Base-by-base conservation (phyloP, 1,284 basidiomycete genomes). In the Rhodofomes roseus region DNA sequence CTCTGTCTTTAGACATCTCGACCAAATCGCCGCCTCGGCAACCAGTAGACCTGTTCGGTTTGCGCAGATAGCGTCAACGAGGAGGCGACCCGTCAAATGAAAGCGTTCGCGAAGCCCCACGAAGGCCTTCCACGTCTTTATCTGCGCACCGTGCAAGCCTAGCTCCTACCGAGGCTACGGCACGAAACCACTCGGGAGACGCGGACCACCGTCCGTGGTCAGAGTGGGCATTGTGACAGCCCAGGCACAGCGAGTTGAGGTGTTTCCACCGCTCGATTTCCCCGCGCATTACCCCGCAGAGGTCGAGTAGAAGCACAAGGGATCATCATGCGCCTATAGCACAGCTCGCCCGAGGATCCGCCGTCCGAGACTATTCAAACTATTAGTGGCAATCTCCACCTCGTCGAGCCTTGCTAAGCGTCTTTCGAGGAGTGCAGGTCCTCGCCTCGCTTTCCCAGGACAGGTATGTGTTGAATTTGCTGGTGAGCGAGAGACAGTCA, bases 291-390 rank as follows among this genome's bases (percentile, higher is more conserved):
- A 25, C 54, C 31, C 58, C 58, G 58, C 54, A 43, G 18, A 50
- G 41, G 29, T 22, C 14, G 25, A 34, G 18, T 18, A 40, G 34
- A 55, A 56, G 43, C 54, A 51, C 46, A 22, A 54, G 44, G 54
- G 58, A 59, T 59, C 58, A 40, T 55, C 44, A 55, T 55, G 54
- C 53, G 54, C 58, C 54, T 37, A 54, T 51, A 58, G 12, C 16
- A 37, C 20, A 41, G 41, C 14, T 6, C 9, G 41, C 27, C 50
- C 57, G 57, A 58, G 23, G 31, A 34, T 54, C 57, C 22, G 12
- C 52, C 57, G 57, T 12, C 23, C 27, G 31, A 8, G 5, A 41
- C 3, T 39, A 55, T n/a, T 25, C 8, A 14, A 16, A 18, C 8
- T 29, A 48, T 48, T 48, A 14, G 23, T 25, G 43, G 23, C 43